Base-by-base conservation (phyloP, 2,329 filamentous ascomycete species). In the Aspergillus uvarum region DNA sequence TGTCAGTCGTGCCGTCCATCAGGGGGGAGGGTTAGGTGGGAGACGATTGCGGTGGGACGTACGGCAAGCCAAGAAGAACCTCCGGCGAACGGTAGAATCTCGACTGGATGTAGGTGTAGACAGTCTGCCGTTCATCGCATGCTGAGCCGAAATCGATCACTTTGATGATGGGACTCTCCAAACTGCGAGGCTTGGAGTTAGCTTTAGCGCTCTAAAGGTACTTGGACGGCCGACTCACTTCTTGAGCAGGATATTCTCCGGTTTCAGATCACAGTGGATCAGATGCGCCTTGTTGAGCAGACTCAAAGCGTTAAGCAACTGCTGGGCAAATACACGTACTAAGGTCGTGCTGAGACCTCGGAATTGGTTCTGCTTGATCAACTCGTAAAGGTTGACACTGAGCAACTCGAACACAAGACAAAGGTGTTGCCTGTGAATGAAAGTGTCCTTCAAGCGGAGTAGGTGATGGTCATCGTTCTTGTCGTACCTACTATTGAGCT, bases 351-450 rank as follows among this genome's bases (percentile, higher is more conserved):
- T 98, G 65, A 99, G 81, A 58, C 95, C 95, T 67, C 95, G 89
- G 84, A 99, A 99, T 74, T 99, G 95, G 74, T 99, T 99, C 77
- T 99, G 95, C 81, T 99, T 99, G 81, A 99, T 99, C 64, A 99
- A 82, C 78, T 99, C 95, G 79, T 99, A 99, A 63, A 99, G 78
- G 74, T 99, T 99, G 75, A 99, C 95, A 69, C 94, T 98, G 58
- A 99, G 83, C 56, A 99, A 82, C 78, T 99, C 95, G 72, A 98
- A 98, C 26, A 97, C 94, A 62, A 99, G 81, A 74, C 95, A 99
- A 61, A 99, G 83, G 85, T 99, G 95, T 73, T 99, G 95, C 55
- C 92, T 85, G 77, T 99, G 95, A 62, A 99, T 99, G 74, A 99
- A 99, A 0, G 95, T 99, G 71, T 99, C 95, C 75, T 97, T 97